Evolutionary conservation across 768 basidiomycete species (phyloP), one percentile per base, ranked within the genome.

Genomic region (Botryobasidium botryosum): DNA sequence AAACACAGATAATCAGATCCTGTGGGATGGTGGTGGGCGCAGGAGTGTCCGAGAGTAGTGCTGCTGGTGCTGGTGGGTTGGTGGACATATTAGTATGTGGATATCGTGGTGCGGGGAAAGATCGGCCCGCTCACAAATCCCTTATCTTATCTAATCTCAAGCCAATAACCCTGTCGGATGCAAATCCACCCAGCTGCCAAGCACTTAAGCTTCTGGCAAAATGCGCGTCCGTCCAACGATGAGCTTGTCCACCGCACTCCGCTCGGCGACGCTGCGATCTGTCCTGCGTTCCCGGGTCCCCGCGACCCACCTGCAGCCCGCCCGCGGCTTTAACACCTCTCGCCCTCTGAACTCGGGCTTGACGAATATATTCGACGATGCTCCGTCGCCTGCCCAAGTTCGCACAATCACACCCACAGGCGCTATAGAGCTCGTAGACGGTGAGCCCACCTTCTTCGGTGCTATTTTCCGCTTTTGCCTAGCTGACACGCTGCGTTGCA

Each of bases 331-430:
- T n/a, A n/a, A n/a, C n/a, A n/a, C n/a, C n/a, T n/a, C n/a, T n/a
- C n/a, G n/a, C n/a, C n/a, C n/a, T n/a, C n/a, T n/a, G n/a, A n/a
- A n/a, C n/a, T n/a, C n/a, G n/a, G n/a, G n/a, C n/a, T n/a, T n/a
- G n/a, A n/a, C 71, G 40, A 87, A 86, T 55, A 73, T 86, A 47
- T 71, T 86, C 23, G 73, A 74, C 47, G 80, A 71, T 33, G 68
- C 64, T 4, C 73, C 77, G 25, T 80, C 76, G 0, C 64, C 81
- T 0, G 77, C 84, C 1, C 77, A 80, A 59, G 77, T 87, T 47
- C 64, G 68, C 40, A 77, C 75, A 2, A 71, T 85, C 43, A 68
- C 74, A 0, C 58, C 67, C 0, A 59, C 64, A 1, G 85, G 80
- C 20, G n/a, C n/a, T n/a, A 76, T 87, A 33, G 68, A 71, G 35